phyloP scores from a whole-genome alignment of 2,329 filamentous ascomycete species.

The Fusarium zealandicum region DNA sequence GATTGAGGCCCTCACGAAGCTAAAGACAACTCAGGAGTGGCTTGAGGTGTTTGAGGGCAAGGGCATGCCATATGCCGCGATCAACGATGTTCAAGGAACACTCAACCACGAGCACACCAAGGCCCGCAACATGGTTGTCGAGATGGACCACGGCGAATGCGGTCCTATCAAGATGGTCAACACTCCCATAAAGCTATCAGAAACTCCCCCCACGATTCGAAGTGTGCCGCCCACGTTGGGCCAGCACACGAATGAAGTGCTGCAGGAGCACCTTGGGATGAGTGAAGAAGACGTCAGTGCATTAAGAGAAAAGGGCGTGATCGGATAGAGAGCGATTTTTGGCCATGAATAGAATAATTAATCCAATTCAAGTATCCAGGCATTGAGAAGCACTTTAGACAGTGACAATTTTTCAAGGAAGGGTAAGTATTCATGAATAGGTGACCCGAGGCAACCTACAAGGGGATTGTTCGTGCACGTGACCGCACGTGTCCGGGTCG shows the following conservation, averaged over 20 bases:
- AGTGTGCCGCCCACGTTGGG: slow-evolving; percentile 84
- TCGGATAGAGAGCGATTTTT: slow-evolving; percentile 54
- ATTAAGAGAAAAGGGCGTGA: slow-evolving; percentile 71
- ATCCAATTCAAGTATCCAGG: not conserved
- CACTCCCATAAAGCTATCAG: slow-evolving; percentile 92
- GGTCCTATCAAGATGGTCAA: slow-evolving; percentile 90
- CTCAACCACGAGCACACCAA: slow-evolving; percentile 84
- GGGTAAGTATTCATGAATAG: too few species aligned
- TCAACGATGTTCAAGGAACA: slow-evolving; percentile 90
- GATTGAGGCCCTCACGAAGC: slow-evolving; percentile 78
- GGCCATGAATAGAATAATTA: slow-evolving; percentile 1
- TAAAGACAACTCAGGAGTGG: slow-evolving; percentile 88
- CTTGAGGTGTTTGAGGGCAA: slow-evolving; percentile 84
- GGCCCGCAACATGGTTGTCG: slow-evolving; percentile 88
- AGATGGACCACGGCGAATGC: slow-evolving; percentile 83
- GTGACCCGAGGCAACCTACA: too few species aligned
- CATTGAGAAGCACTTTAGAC: too few species aligned
- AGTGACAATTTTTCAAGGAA: too few species aligned
- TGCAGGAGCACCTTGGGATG: slow-evolving; percentile 69
- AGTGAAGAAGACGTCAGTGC: slow-evolving; percentile 63
- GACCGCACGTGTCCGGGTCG: slow-evolving; percentile 27
- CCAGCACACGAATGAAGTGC: slow-evolving; percentile 83
- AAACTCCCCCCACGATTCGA: slow-evolving; percentile 77
- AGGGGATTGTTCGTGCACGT: slow-evolving; percentile 10
- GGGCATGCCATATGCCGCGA: slow-evolving; percentile 89